Conservation (phyloP, 768 basidiomycete genomes). For the Kwoniella sp. region DNA sequence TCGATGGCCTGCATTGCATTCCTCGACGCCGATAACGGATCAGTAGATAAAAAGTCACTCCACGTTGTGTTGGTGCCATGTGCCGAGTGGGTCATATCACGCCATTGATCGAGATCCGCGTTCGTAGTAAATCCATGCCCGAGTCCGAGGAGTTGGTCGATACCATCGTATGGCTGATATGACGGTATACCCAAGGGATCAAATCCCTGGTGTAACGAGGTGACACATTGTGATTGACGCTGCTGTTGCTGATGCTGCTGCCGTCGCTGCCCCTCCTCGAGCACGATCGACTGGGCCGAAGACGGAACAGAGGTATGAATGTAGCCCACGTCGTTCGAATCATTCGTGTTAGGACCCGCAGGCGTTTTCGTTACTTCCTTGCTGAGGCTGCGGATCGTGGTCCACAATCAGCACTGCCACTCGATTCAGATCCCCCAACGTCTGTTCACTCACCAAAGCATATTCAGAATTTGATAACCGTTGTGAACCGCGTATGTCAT, state of each 20-base stretch:
- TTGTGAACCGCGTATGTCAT: constrained; percentile 17
- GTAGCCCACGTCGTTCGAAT: too few species aligned
- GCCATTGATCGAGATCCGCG: neutral
- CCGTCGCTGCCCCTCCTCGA: neutral
- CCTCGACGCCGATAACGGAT: neutral
- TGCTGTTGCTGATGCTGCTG: neutral
- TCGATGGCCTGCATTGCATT: neutral
- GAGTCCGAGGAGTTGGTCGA: constrained; percentile 8
- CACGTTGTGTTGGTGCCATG: neutral
- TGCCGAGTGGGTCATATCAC: neutral
- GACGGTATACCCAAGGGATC: neutral
- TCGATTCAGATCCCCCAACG: too few species aligned
- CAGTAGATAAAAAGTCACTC: constrained; percentile 9
- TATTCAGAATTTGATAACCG: constrained; percentile 22
- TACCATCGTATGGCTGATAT: constrained; percentile 1
- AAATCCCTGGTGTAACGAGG: neutral
- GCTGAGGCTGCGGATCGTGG: neutral
- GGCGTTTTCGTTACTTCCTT: constrained; percentile 6
- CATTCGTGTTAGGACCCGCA: neutral
- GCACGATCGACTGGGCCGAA: neutral
- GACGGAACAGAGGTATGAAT: too few species aligned
- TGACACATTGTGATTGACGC: neutral
- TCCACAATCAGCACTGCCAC: neutral
- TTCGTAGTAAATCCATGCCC: neutral
- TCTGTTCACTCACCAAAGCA: constrained; percentile 26